A percentile compares a stretch with the other conserved stretches of the same genome.
Conservation (phyloP, 352 stramenopile genomes). For the Blastocystis sp. region DNA sequence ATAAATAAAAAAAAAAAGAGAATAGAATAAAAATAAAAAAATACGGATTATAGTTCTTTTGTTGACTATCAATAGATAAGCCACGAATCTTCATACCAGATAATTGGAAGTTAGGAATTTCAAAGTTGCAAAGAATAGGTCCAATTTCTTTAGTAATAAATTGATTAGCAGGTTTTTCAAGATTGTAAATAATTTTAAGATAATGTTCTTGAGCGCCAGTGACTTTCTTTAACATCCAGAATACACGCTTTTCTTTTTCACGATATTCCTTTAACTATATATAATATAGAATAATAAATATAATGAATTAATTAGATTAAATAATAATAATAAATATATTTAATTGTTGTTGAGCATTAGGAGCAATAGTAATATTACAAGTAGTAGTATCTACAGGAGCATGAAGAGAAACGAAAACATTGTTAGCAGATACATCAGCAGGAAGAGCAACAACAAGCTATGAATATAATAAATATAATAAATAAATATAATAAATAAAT, state of each 20-base stretch:
- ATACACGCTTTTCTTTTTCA: slow-evolving; percentile 73
- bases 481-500: too few relatives aligned
- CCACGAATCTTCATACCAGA: slow-evolving; percentile 89
- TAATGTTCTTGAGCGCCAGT: slow-evolving; percentile 74
- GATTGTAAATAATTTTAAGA: slow-evolving; percentile 65
- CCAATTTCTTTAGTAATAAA: slow-evolving; percentile 21
- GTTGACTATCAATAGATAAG: slow-evolving; percentile 81
- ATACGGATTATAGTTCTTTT: slow-evolving; percentile 81
- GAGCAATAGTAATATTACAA: slow-evolving; percentile 41
- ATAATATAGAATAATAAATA: too few relatives aligned
- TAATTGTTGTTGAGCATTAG: slow-evolving; percentile 47
- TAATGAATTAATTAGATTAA: too few relatives aligned
- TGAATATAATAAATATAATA: too few relatives aligned
- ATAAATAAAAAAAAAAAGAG: too few relatives aligned
- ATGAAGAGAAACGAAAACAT: slow-evolving; percentile 38
- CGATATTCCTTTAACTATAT: slow-evolving; percentile 83
- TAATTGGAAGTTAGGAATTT: slow-evolving; percentile 98
- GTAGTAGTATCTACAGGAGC: slow-evolving; percentile 29
- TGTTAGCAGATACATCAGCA: slow-evolving; percentile 29
- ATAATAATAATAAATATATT: too few relatives aligned
- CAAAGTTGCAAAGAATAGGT: slow-evolving; percentile 61
- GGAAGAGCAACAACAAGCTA: too few relatives aligned
- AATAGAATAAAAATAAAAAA: too few relatives aligned
- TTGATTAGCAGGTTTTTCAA: slow-evolving; percentile 39
- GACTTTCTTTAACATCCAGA: slow-evolving; percentile 87